A percentile compares a stretch with the other conserved stretches of the same genome.
These are phyloP conservation scores for Larix kaempferi DNA, from an alignment of 75 land plant genomes.

Conservation along the genomic window DNA sequence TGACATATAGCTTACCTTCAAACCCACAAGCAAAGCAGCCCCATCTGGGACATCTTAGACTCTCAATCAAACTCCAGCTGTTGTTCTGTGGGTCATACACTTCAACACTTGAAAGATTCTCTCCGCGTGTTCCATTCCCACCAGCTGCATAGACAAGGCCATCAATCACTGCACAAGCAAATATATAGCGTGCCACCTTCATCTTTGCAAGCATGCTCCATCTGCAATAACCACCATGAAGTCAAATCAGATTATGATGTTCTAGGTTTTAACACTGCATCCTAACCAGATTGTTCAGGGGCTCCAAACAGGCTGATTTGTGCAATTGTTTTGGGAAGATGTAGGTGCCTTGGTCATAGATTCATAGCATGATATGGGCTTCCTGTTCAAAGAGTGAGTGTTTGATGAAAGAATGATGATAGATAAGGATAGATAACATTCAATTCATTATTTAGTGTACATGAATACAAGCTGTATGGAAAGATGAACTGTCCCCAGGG, in stretches of 20 bases:
- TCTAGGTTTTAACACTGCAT: too few relatives aligned
- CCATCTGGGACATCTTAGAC: constrained; percentile 56
- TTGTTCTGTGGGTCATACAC: constrained; percentile 55
- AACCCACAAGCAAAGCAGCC: constrained; percentile 71
- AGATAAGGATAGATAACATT: neutral
- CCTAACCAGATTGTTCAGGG: too few relatives aligned
- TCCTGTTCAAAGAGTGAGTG: too few relatives aligned
- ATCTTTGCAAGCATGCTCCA: constrained; percentile 60
- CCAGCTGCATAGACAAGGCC: constrained; percentile 73
- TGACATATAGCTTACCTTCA: constrained; percentile 63
- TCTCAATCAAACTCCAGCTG: constrained; percentile 56
- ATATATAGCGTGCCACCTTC: constrained; percentile 69
- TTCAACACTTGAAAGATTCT: constrained; percentile 56
- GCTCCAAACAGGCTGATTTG: too few relatives aligned
- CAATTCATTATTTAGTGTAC: too few relatives aligned
- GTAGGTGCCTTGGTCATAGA: too few relatives aligned
- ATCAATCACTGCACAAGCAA: constrained; percentile 72
- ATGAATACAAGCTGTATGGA: too few relatives aligned
- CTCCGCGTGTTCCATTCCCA: constrained; percentile 51
- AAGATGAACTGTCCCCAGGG: too few relatives aligned
- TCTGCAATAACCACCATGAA: constrained; percentile 24
- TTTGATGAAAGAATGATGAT: too few relatives aligned
- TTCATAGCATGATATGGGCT: too few relatives aligned
- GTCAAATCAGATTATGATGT: too few relatives aligned
- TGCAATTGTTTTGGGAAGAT: too few relatives aligned